A percentile compares a stretch with the other conserved stretches of the same genome.
These are phyloP conservation scores for Cinchona pubescens DNA, from an alignment of 257 asterid species.

Conservation along the genomic window DNA sequence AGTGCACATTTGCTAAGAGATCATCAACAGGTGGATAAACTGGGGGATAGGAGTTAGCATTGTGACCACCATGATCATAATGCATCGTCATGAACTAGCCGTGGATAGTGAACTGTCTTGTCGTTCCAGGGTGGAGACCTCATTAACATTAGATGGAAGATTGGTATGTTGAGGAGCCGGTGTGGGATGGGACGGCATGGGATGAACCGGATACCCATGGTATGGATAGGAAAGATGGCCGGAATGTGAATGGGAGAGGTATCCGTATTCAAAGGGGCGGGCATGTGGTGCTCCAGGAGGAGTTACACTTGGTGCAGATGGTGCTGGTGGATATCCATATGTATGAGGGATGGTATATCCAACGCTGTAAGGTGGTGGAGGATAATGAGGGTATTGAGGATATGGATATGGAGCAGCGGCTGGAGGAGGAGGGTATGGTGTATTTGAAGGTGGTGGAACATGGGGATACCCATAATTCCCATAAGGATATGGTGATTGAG, in stretches of 20 bases:
- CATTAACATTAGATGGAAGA: constrained; percentile 36
- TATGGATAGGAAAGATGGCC: constrained; percentile 44
- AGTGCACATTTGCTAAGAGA: constrained; percentile 47
- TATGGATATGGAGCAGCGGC: constrained; percentile 36
- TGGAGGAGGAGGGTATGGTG: constrained; percentile 50
- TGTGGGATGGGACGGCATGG: constrained; percentile 33
- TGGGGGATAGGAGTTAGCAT: constrained; percentile 38
- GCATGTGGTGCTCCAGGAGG: constrained; percentile 16
- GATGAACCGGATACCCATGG: constrained; percentile 44
- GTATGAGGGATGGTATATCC: constrained; percentile 38
- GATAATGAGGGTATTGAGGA: constrained; percentile 49
- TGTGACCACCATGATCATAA: constrained; percentile 33
- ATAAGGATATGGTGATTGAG: constrained; percentile 58
- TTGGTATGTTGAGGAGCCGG: constrained; percentile 38
- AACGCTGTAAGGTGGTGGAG: constrained; percentile 47
- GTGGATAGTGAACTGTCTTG: constrained; percentile 41
- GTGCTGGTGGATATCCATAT: constrained; percentile 34
- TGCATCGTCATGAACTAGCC: constrained; percentile 28
- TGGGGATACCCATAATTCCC: constrained; percentile 52
- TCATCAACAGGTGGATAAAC: constrained; percentile 71
- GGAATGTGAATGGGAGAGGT: constrained; percentile 41
- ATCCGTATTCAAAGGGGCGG: constrained; percentile 26
- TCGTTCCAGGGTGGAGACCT: constrained; percentile 39
- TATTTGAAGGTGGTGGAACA: constrained; percentile 41
- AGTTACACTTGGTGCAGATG: constrained; percentile 36